A percentile compares a stretch with the other conserved stretches of the same genome.
Conservation (phyloP, 2,329 filamentous ascomycete genomes). For the Apiospora rasikravindrae region DNA sequence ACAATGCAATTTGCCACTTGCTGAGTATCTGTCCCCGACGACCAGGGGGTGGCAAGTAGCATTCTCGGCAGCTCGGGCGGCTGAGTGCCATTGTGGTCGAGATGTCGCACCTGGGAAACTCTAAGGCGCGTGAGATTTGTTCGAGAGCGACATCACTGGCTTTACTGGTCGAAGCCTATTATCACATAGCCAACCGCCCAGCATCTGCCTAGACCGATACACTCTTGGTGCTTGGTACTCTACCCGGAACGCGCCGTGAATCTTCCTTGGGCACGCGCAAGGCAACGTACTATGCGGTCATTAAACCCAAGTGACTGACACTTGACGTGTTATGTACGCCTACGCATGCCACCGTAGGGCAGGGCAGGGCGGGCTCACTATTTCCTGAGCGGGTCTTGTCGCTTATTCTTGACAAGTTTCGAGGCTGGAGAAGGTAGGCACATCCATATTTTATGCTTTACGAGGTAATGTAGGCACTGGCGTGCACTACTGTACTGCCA, state of each 20-base stretch:
- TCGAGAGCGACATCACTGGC: neutral
- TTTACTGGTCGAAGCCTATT: neutral
- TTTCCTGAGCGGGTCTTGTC: neutral
- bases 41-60: constrained; percentile 25
- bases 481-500: neutral
- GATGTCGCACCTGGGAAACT: neutral
- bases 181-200: neutral
- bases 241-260: neutral
- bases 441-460: neutral
- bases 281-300: neutral
- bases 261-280: neutral
- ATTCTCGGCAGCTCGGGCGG: neutral
- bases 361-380: neutral
- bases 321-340: neutral
- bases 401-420: neutral
- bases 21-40: constrained; percentile 21
- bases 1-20: constrained; percentile 22
- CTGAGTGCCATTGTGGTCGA: neutral
- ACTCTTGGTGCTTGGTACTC: neutral
- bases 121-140: neutral
- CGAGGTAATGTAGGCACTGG: constrained; percentile 8
- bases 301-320: neutral
- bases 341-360: neutral
- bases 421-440: neutral
- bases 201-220: neutral